Evolutionary conservation across 2,329 filamentous ascomycete genomes (phyloP).

Genomic region (Proliferodiscus dingleyae): DNA sequence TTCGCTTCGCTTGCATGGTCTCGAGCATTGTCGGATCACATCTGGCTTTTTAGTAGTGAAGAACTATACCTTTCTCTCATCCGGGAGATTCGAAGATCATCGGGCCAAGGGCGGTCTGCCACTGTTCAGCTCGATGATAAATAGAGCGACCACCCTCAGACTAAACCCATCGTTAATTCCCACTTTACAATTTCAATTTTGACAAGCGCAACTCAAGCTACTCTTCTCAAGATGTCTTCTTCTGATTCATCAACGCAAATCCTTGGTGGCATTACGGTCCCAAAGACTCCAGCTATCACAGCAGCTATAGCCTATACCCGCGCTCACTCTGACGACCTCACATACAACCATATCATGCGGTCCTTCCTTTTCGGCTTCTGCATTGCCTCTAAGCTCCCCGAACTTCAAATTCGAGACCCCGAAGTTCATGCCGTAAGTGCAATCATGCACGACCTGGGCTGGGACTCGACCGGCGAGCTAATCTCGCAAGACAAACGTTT

Average conservation of each 20-base stretch:
- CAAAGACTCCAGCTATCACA: constrained; percentile 34
- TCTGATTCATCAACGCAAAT: constrained; percentile 30
- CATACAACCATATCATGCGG: constrained; percentile 37
- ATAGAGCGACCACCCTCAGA: too few species aligned
- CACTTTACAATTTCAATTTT: too few species aligned
- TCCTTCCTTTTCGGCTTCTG: constrained; percentile 34
- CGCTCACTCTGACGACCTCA: constrained; percentile 26
- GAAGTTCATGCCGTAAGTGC: constrained; percentile 37
- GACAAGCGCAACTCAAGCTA: too few species aligned
- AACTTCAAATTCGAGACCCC: constrained; percentile 23
- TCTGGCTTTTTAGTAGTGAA: too few species aligned
- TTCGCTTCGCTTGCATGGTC: too few species aligned
- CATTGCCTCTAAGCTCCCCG: constrained; percentile 32
- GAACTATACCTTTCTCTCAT: too few species aligned
- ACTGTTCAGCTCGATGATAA: too few species aligned
- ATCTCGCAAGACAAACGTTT: constrained; percentile 43
- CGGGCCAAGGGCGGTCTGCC: too few species aligned
- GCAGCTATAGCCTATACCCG: constrained; percentile 32
- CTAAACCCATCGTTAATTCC: too few species aligned
- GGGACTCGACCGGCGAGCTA: constrained; percentile 33
- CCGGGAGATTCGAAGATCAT: too few species aligned
- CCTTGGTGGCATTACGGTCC: constrained; percentile 33
- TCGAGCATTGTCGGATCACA: too few species aligned
- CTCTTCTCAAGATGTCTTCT: too few species aligned
- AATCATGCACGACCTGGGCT: constrained; percentile 41